These are phyloP conservation scores for Lentinula lateritia DNA, from an alignment of 768 basidiomycete genomes.

Conservation along the genomic window DNA sequence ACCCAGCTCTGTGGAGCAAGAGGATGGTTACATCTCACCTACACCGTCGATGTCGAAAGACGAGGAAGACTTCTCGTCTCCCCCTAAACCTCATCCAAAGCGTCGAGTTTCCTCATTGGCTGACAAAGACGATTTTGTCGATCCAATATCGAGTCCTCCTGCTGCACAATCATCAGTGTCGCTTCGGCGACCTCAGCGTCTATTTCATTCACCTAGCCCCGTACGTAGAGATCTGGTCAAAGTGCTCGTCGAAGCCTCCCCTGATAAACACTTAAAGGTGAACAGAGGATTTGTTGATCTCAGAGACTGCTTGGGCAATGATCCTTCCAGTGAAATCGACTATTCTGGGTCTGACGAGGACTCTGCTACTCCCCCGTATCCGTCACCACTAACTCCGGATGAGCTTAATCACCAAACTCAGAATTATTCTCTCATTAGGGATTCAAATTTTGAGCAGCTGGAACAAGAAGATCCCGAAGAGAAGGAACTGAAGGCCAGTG, in stretches of 20 bases:
- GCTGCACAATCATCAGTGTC: not conserved
- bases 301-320: constrained; percentile 35
- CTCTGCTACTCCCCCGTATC: constrained; percentile 25
- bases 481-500: constrained; percentile 14
- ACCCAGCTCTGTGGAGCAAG: constrained; percentile 53
- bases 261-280: constrained; percentile 9
- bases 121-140: constrained; percentile 37
- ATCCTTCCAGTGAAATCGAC: constrained; percentile 41
- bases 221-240: constrained; percentile 18
- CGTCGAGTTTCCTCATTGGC: not conserved
- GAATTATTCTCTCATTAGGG: not conserved
- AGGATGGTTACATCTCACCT: constrained; percentile 83
- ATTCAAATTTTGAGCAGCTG: constrained; percentile 11
- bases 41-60: constrained; percentile 49
- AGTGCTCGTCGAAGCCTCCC: constrained; percentile 4
- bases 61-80: constrained; percentile 65
- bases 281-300: constrained; percentile 32
- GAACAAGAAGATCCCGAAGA: constrained; percentile 18
- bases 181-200: constrained; percentile 4
- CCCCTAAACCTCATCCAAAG: constrained; percentile 26
- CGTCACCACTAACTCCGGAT: constrained; percentile 33
- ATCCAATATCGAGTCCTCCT: constrained; percentile 46
- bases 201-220: constrained; percentile 8
- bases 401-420: constrained; percentile 16
- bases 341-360: constrained; percentile 24